These are phyloP conservation scores for Trametes maxima DNA, from an alignment of 768 basidiomycete genomes.

Conservation along the genomic window DNA sequence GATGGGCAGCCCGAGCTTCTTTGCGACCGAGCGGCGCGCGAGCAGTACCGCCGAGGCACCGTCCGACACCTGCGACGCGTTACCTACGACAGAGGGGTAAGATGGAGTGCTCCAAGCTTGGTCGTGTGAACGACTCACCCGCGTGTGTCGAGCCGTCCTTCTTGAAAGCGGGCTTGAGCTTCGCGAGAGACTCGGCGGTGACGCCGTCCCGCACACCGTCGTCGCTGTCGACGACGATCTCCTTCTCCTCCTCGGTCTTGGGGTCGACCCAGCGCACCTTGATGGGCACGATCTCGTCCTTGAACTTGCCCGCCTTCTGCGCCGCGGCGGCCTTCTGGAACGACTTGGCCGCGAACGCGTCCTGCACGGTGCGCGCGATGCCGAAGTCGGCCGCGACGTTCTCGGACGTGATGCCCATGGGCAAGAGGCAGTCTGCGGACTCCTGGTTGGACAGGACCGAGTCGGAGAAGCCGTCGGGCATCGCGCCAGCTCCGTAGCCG, in stretches of 20 bases:
- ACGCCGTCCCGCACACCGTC: conserved; percentile 89
- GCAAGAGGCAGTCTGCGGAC: conserved; percentile 79
- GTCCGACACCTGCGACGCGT: conserved; percentile 89
- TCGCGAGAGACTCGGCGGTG: conserved; percentile 72
- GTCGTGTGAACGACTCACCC: conserved; percentile 36
- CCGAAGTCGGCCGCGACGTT: conserved; percentile 81
- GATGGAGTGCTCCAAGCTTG: neutral
- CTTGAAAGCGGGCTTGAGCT: conserved; percentile 85
- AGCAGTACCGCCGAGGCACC: conserved; percentile 91
- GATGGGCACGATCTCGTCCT: conserved; percentile 82
- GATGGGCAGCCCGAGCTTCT: conserved; percentile 82
- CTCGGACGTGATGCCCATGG: conserved; percentile 96
- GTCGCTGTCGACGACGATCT: conserved; percentile 75
- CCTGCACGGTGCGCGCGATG: conserved; percentile 76
- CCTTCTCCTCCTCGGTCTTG: conserved; percentile 67
- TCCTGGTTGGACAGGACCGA: conserved; percentile 65
- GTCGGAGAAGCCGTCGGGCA: conserved; percentile 63
- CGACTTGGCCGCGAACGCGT: conserved; percentile 81
- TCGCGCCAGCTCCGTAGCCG: conserved; percentile 63
- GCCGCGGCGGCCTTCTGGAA: conserved; percentile 85
- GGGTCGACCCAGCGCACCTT: conserved; percentile 70
- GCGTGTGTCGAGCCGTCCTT: conserved; percentile 80
- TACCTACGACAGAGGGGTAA: conserved; percentile 44
- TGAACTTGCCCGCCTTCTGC: conserved; percentile 80
- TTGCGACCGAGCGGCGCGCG: conserved; percentile 76